phyloP scores from a whole-genome alignment of 805 yeast genomes.

The Saccharomycopsis selenospora region DNA sequence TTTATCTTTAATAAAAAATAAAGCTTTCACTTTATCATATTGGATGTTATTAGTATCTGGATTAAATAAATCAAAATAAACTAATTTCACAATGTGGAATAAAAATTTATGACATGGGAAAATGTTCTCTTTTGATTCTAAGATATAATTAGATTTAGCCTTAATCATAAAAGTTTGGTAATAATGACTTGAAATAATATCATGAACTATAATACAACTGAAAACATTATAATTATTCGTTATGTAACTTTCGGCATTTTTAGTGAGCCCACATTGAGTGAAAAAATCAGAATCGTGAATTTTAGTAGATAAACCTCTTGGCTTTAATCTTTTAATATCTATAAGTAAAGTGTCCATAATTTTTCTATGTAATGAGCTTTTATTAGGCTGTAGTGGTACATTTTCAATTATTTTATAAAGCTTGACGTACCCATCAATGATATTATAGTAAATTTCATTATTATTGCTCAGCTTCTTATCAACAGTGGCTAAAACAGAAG shows the following conservation, averaged over 20 bases:
- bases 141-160: neutral
- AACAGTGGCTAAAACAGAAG: no score
- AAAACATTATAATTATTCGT: neutral
- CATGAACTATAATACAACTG: neutral
- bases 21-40: constrained; percentile 1
- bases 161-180: neutral
- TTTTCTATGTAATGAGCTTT: neutral
- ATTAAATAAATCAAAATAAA: constrained; percentile 10
- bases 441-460: neutral
- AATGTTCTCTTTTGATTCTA: neutral
- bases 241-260: neutral
- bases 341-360: neutral
- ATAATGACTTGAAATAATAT: neutral
- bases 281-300: neutral
- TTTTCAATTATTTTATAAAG: neutral
- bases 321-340: neutral
- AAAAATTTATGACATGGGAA: constrained; percentile 14
- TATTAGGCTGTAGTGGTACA: neutral
- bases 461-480: no score
- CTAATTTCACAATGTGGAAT: constrained; percentile 9
- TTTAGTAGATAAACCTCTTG: neutral
- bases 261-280: neutral
- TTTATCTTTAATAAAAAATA: constrained; percentile 8
- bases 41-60: constrained; percentile 8
- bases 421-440: neutral